Evolutionary conservation across 164 flowering plant genomes (phyloP).

Genomic region (Stephania yunnanensis): DNA sequence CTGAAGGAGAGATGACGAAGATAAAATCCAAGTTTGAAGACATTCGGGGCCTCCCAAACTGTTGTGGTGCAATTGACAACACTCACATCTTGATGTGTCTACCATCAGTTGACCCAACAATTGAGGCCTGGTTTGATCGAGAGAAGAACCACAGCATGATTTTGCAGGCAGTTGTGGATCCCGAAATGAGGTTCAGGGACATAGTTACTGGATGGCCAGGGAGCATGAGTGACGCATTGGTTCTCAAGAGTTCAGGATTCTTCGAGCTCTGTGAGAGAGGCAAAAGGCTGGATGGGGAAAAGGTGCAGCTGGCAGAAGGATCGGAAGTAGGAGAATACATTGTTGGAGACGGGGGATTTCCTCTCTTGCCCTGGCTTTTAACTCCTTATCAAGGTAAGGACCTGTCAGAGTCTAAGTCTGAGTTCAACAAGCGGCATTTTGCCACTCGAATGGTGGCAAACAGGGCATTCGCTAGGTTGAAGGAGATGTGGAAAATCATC

Average conservation of each 20-base stretch:
- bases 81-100: constrained; percentile 71
- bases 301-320: constrained; percentile 39
- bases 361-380: constrained; percentile 71
- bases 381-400: constrained; percentile 74
- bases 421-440: constrained; percentile 66
- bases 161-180: constrained; percentile 72
- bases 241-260: constrained; percentile 55
- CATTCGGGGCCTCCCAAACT: constrained; percentile 77
- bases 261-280: constrained; percentile 55
- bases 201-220: constrained; percentile 92
- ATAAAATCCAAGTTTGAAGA: constrained; percentile 63
- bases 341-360: constrained; percentile 67
- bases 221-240: constrained; percentile 48
- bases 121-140: constrained; percentile 49
- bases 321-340: constrained; percentile 67
- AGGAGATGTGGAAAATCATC: constrained; percentile 80
- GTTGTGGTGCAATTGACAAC: constrained; percentile 77
- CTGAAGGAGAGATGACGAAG: constrained; percentile 46
- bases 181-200: constrained; percentile 78
- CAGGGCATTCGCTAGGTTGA: constrained; percentile 67
- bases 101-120: constrained; percentile 43
- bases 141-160: constrained; percentile 77
- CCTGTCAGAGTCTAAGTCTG: constrained; percentile 33
- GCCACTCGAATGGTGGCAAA: constrained; percentile 62
- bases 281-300: constrained; percentile 62